Evolutionary conservation across 345 rosid genomes (phyloP), one percentile per base, ranked within the genome.

Genomic region (Noccaea bulbosa): DNA sequence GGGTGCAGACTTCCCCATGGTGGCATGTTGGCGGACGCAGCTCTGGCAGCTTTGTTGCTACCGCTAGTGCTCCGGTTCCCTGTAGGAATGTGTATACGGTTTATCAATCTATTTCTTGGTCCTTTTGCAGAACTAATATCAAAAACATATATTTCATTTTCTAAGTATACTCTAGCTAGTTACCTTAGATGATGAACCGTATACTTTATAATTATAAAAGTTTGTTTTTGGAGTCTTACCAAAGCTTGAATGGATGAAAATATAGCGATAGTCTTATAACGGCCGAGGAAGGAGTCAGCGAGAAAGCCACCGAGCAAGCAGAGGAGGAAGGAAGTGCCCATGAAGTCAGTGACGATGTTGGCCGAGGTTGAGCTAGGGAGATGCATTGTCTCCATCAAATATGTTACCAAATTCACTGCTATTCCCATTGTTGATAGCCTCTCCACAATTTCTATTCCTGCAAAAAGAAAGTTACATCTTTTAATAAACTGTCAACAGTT

Each of bases 361-460:
- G 96, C 88, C 4, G 96, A 83, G 1, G 78, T 82, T 41, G 96
- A 81, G 59, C 86, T 87, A 30, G 90, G 73, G 30, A 89, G 70
- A 75, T 84, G 92, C 88, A 89, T 84, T 70, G 87, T 84, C 22
- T 67, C 85, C 59, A 67, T 79, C 72, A 89, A 53, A 78, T 87
- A 89, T 14, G 92, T 89, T 76, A 87, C 96, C 62, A 89, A 81
- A 79, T 85, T 89, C 58, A 87, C 92, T 32, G 88, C 92, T 45
- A 87, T 87, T 60, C 92, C 90, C 78, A 85, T 82, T 5, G 96
- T 87, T 52, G 90, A 81, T 53, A 87, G 82, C 81, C 92, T 84
- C 84, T 87, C 96, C 30, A 83, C 80, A 46, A 81, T 55, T 70
- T 89, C 96, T 59, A 85, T 72, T 8, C 86, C 96, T 89, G 76